Conservation (phyloP, 2,329 filamentous ascomycete genomes). For the Diaporthe humulicola region DNA sequence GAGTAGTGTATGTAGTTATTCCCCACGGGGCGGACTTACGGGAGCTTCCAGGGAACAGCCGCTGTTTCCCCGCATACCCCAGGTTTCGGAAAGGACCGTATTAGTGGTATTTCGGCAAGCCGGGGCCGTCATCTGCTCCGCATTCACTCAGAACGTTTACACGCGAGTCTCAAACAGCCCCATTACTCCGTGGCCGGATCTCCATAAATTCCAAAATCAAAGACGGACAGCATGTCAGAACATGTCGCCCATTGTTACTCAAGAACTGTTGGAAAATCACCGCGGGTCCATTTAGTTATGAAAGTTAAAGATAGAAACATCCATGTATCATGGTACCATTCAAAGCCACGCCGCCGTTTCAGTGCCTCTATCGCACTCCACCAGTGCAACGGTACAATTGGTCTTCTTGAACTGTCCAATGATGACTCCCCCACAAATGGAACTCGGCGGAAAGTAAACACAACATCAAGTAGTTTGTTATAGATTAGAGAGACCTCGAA, state of each 20-base stretch:
- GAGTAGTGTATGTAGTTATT: background rate
- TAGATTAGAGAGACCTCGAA: background rate
- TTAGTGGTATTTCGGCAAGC: background rate
- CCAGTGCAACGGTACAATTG: background rate
- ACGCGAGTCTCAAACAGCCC: background rate
- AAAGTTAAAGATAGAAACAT: background rate
- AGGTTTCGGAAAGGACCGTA: background rate
- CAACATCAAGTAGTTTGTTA: background rate
- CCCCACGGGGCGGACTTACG: background rate
- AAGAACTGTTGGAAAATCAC: background rate
- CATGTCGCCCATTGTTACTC: background rate
- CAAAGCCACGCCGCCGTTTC: background rate
- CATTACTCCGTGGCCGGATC: background rate
- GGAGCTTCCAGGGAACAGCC: background rate
- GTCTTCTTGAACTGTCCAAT: background rate
- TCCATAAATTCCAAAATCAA: background rate
- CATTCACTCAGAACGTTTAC: background rate
- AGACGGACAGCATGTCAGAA: background rate
- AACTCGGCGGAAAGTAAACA: background rate
- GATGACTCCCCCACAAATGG: background rate
- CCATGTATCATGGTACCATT: background rate
- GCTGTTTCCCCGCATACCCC: slow-evolving; percentile 8
- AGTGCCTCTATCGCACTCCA: background rate
- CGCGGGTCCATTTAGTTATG: background rate
- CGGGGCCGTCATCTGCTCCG: background rate